Conservation (phyloP, 108 stramenopile species). For the Epipyxis sp. region DNA sequence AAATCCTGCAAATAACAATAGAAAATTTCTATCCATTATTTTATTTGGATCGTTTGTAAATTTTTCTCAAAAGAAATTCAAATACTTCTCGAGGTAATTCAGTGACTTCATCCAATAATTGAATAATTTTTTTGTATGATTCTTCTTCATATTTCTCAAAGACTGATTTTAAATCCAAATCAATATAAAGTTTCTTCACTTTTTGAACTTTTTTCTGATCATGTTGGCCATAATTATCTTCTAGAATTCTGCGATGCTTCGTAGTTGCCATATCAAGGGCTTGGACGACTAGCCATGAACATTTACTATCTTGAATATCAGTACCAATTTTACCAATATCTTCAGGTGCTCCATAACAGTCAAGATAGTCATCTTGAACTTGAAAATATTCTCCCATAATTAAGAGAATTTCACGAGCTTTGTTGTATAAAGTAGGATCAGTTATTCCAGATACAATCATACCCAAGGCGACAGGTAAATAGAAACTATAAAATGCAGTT, state of each 20-base stretch:
- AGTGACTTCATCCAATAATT: slow-evolving; percentile 50
- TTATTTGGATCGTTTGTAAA: slow-evolving; percentile 91
- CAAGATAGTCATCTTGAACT: slow-evolving; percentile 97
- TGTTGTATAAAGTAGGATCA: slow-evolving; percentile 43
- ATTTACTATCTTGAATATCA: slow-evolving; percentile 99
- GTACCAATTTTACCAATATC: slow-evolving; percentile 97
- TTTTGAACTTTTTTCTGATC: slow-evolving; percentile 62
- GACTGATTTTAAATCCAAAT: slow-evolving; percentile 67
- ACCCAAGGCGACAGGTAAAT: slow-evolving; percentile 80
- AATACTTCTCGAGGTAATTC: slow-evolving; percentile 67
- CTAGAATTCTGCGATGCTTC: slow-evolving; percentile 38
- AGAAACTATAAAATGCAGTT: slow-evolving; percentile 98
- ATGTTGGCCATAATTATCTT: slow-evolving; percentile 76
- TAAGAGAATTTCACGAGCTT: slow-evolving; percentile 68
- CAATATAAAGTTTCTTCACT: slow-evolving; percentile 79
- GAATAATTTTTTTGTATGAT: slow-evolving; percentile 59
- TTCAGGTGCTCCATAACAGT: slow-evolving; percentile 87
- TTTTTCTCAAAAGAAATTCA: slow-evolving; percentile 76
- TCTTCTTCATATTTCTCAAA: slow-evolving; percentile 81
- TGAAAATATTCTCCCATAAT: slow-evolving; percentile 98
- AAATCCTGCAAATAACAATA: too few relatives aligned
- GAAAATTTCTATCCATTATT: too few relatives aligned
- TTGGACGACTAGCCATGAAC: slow-evolving; percentile 92
- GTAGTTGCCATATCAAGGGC: slow-evolving; percentile 57
- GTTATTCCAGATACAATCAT: slow-evolving; percentile 57